Base-by-base conservation (phyloP, 495 filamentous ascomycete species). In the Penicillium mononematosum region DNA sequence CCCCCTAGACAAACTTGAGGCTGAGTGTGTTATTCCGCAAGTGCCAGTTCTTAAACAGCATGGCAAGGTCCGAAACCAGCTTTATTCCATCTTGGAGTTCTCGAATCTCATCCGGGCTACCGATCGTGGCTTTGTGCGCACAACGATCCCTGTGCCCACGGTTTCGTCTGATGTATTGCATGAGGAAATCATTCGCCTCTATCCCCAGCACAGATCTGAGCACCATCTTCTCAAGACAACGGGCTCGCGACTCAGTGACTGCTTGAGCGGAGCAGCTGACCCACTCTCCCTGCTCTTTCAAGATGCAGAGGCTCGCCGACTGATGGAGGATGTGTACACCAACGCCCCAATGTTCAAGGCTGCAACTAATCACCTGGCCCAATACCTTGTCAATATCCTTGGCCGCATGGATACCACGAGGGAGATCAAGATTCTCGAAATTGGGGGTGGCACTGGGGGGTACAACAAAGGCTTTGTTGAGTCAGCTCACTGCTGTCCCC, bases 401-500 rank as follows among this genome's bases (percentile, higher is more conserved):
- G 22, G 42, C 12, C 17, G 34, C 14, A 9, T 36, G 16, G 47
- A 50, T 20, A 20, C 47, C 22, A 25, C 31, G 5, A 24, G 47
- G 14, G 20, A 38, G 9, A 47, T 68, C 44, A 59, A 48, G 8
- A 73, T 74, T 27, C 59, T 78, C 3, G 75, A 76, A 36, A 53
- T 76, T 6, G 75, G 75, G 8, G 75, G 63, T 49, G 75, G 55
- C 47, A 75, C 71, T 14, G 75, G 74, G 74, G 22, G 74, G 75
- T 5, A 78, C 75, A 7, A 76, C 75, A 11, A 61, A 61, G 27
- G 57, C 61, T 45, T 60, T 76, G 3, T 49, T 71, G 38, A 48
- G 29, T 44, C 56, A 65, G 20, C 59, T 70, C 0, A 24, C 49
- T 31, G 19, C 56, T 61, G 32, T 50, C 3, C 34, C 32, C n/a